phyloP scores from a whole-genome alignment of 2,329 filamentous ascomycete species.

The Bipolaris gigantea region DNA sequence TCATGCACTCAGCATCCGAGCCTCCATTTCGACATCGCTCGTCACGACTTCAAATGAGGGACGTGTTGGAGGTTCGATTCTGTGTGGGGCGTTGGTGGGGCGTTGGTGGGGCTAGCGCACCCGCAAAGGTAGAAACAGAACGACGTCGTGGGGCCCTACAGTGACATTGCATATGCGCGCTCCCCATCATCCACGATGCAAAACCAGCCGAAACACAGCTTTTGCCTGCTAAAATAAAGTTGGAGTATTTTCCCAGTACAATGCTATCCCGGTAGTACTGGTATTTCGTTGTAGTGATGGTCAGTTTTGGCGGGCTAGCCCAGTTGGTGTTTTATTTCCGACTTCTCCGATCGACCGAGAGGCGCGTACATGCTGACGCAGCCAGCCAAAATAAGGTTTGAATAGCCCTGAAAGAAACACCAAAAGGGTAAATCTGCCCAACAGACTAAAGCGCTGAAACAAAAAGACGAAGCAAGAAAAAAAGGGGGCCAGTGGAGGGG shows the following conservation, averaged over 20 bases:
- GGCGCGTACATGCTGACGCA: neutral
- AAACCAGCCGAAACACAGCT: too few relatives aligned
- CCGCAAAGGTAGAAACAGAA: neutral
- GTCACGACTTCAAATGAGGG: neutral
- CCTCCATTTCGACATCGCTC: neutral
- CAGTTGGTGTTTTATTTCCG: too few relatives aligned
- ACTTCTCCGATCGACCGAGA: too few relatives aligned
- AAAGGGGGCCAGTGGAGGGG: too few relatives aligned
- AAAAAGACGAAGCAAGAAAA: neutral
- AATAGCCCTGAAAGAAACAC: neutral
- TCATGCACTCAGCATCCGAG: neutral
- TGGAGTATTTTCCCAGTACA: too few relatives aligned
- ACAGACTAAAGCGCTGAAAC: neutral
- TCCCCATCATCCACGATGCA: too few relatives aligned
- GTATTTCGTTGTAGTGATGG: too few relatives aligned
- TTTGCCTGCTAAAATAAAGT: too few relatives aligned
- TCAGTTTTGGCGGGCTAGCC: too few relatives aligned
- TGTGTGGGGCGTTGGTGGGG: neutral
- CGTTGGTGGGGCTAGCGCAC: conserved; percentile 1
- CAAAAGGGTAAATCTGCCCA: neutral
- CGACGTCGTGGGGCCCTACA: neutral
- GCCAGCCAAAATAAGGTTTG: neutral
- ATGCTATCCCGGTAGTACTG: too few relatives aligned
- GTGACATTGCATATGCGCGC: neutral
- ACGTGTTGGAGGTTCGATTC: neutral